Conservation (phyloP, 495 filamentous ascomycete species). For the Lasiosphaeria miniovina region DNA sequence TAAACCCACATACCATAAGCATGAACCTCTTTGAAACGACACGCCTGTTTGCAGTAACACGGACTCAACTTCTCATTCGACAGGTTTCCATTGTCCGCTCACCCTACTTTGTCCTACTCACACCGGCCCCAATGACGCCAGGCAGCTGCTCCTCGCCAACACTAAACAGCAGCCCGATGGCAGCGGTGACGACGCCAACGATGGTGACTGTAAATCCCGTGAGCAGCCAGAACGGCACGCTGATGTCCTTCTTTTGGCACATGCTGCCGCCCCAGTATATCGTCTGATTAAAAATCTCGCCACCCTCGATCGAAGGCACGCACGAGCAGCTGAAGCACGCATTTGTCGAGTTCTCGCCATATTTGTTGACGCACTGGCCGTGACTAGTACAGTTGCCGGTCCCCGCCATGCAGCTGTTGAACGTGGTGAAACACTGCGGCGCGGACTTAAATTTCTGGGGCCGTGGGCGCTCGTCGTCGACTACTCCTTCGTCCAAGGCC, state of each 20-base stretch:
- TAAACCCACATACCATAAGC: not conserved
- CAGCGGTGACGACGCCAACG: conserved; percentile 57
- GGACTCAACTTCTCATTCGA: not conserved
- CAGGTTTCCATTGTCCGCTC: not conserved
- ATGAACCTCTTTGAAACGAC: not conserved
- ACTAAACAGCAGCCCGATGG: conserved; percentile 70
- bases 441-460: conserved; percentile 22
- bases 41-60: not conserved
- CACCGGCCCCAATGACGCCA: conserved; percentile 82
- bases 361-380: conserved; percentile 66
- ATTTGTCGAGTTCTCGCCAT: conserved; percentile 31
- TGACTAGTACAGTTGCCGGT: conserved; percentile 76
- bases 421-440: conserved; percentile 63
- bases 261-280: conserved; percentile 74
- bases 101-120: conserved; percentile 56
- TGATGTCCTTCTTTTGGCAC: conserved; percentile 91
- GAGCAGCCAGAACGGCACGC: conserved; percentile 82
- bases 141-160: conserved; percentile 79
- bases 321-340: conserved; percentile 78
- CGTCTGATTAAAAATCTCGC: conserved; percentile 25
- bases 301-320: conserved; percentile 41
- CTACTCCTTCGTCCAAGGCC: conserved; percentile 16
- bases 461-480: not conserved
- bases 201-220: conserved; percentile 64
- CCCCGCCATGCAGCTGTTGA: conserved; percentile 54